A percentile compares a stretch with the other conserved stretches of the same genome.
Conservation (phyloP, 139 green algal species). For the Ettlia oleoabundans region DNA sequence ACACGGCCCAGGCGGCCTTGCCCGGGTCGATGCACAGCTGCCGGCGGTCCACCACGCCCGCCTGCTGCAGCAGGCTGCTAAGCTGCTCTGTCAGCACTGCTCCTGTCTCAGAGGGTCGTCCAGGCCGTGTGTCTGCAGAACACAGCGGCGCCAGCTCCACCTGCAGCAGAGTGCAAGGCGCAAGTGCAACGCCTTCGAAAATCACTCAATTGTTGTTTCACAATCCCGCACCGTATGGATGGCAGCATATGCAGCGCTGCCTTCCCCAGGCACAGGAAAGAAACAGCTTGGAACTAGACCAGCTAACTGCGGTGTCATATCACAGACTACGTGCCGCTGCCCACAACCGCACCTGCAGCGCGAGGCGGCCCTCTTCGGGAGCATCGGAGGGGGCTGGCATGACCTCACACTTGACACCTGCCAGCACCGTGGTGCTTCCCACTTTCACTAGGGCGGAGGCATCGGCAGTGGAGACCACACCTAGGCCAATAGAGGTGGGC, state of each 20-base stretch:
- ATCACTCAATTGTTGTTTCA: not conserved
- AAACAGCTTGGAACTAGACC: too few species aligned
- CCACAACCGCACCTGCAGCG: slow-evolving; percentile 13
- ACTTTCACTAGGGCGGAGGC: slow-evolving; percentile 74
- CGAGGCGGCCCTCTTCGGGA: slow-evolving; percentile 56
- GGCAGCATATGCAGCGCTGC: too few species aligned
- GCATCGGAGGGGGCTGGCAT: slow-evolving; percentile 49
- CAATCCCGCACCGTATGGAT: too few species aligned
- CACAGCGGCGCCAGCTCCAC: slow-evolving; percentile 77
- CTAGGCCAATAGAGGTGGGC: slow-evolving; percentile 59
- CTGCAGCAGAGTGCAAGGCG: not conserved
- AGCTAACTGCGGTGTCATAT: too few species aligned
- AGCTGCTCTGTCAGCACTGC: slow-evolving; percentile 56
- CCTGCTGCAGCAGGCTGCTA: slow-evolving; percentile 30
- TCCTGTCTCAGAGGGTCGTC: slow-evolving; percentile 39
- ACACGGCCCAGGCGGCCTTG: slow-evolving; percentile 64
- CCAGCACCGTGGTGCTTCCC: slow-evolving; percentile 70
- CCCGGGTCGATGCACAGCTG: slow-evolving; percentile 73
- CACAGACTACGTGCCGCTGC: too few species aligned
- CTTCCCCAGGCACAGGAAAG: too few species aligned
- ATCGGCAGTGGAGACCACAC: slow-evolving; percentile 66
- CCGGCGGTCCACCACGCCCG: slow-evolving; percentile 42
- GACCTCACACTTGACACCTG: slow-evolving; percentile 70
- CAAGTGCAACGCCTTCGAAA: too few species aligned
- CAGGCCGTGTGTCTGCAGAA: slow-evolving; percentile 47